These are phyloP conservation scores for Boechera stricta DNA, from an alignment of 345 rosid species.

Conservation along the genomic window DNA sequence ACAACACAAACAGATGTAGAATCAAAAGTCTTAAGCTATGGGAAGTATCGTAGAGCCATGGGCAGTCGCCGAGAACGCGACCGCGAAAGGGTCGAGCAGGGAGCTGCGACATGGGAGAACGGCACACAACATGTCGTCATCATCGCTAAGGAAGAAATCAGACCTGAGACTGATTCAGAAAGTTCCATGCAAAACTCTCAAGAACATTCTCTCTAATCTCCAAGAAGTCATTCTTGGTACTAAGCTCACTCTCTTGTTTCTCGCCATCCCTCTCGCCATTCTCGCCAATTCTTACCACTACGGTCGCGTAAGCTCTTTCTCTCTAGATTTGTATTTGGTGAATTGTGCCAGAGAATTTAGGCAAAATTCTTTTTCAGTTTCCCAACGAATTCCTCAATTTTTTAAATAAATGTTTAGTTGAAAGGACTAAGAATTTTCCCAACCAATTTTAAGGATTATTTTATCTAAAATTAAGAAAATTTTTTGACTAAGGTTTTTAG, in stretches of 20 bases:
- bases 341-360: not conserved
- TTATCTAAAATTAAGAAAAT: not conserved
- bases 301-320: constrained; percentile 56
- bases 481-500: not conserved
- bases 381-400: not conserved
- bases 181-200: constrained; percentile 56
- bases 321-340: not conserved
- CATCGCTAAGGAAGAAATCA: constrained; percentile 79
- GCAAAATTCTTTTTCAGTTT: not conserved
- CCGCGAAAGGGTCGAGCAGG: constrained; percentile 56
- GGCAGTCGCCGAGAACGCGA: constrained; percentile 56
- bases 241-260: constrained; percentile 76
- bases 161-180: constrained; percentile 65
- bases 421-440: not conserved
- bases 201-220: constrained; percentile 60
- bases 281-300: constrained; percentile 58
- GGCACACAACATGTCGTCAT: constrained; percentile 84
- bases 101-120: constrained; percentile 76
- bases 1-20: constrained; percentile 21
- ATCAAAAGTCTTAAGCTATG: constrained; percentile 20
- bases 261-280: constrained; percentile 79
- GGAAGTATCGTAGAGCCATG: constrained; percentile 53
- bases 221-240: constrained; percentile 91
- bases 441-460: not conserved
- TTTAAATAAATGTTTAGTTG: no score